These are phyloP conservation scores for Fragosphaeria purpurea DNA, from an alignment of 2,329 filamentous ascomycete genomes.

Conservation along the genomic window DNA sequence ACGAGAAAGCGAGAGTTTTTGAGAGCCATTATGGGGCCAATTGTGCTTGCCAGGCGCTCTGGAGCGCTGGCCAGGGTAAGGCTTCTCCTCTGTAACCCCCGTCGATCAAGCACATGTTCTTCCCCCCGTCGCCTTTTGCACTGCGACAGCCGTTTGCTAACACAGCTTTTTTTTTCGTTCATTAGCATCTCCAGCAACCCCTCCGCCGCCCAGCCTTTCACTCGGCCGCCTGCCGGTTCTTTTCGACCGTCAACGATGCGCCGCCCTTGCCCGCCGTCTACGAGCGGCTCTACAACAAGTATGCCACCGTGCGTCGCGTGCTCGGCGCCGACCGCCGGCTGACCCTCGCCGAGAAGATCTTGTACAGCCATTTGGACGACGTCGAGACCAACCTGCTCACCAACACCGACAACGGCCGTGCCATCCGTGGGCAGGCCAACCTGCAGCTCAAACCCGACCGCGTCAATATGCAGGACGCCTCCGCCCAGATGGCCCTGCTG, in stretches of 20 bases:
- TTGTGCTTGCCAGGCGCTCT: slow-evolving; percentile 39
- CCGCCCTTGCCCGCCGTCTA: slow-evolving; percentile 58
- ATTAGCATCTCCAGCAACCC: slow-evolving; percentile 27
- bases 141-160: background rate
- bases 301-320: slow-evolving; percentile 64
- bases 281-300: slow-evolving; percentile 66
- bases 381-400: slow-evolving; percentile 78
- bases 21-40: slow-evolving; percentile 34
- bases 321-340: slow-evolving; percentile 54
- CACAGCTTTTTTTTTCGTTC: background rate
- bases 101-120: too few species aligned
- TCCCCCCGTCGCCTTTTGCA: too few species aligned
- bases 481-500: slow-evolving; percentile 93
- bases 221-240: slow-evolving; percentile 19
- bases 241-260: slow-evolving; percentile 27
- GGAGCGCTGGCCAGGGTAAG: slow-evolving; percentile 37
- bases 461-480: slow-evolving; percentile 98
- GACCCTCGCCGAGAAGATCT: slow-evolving; percentile 93
- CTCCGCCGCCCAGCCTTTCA: slow-evolving; percentile 21
- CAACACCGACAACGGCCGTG: slow-evolving; percentile 71
- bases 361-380: slow-evolving; percentile 90
- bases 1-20: slow-evolving; percentile 5
- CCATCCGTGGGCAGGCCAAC: slow-evolving; percentile 80
- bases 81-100: too few species aligned
- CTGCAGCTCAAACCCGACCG: slow-evolving; percentile 95